Conservation (phyloP, 2,329 filamentous ascomycete species). For the Annulohypoxylon truncatum region DNA sequence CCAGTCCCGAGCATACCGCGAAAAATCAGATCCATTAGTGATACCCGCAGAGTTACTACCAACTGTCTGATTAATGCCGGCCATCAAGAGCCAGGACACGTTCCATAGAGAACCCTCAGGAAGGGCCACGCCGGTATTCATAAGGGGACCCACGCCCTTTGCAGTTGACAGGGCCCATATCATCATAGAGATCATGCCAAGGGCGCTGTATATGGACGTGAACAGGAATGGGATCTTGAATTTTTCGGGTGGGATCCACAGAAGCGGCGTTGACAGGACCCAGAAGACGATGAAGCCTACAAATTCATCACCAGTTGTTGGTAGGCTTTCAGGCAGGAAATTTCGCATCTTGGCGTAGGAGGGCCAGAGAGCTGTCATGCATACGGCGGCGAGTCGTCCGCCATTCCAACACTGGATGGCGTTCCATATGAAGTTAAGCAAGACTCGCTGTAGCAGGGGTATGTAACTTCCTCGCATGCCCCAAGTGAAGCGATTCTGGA, state of each 20-base stretch:
- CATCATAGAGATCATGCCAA: slow-evolving; percentile 61
- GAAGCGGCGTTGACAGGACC: slow-evolving; percentile 60
- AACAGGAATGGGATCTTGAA: slow-evolving; percentile 61
- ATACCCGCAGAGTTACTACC: slow-evolving; percentile 54
- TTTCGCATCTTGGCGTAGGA: slow-evolving; percentile 58
- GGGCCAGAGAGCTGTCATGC: slow-evolving; percentile 60
- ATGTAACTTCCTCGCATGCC: slow-evolving; percentile 62
- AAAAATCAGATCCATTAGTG: slow-evolving; percentile 55
- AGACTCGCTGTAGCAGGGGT: slow-evolving; percentile 58
- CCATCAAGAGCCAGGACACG: slow-evolving; percentile 59
- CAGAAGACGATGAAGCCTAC: slow-evolving; percentile 65
- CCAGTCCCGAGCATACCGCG: slow-evolving; percentile 54
- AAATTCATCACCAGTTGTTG: slow-evolving; percentile 56
- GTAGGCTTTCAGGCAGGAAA: slow-evolving; percentile 55
- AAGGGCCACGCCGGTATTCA: slow-evolving; percentile 52
- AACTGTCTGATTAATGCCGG: slow-evolving; percentile 57
- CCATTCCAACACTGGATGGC: slow-evolving; percentile 58
- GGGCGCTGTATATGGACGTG: slow-evolving; percentile 56
- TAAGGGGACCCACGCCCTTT: slow-evolving; percentile 58
- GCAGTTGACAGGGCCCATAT: slow-evolving; percentile 60
- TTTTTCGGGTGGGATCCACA: slow-evolving; percentile 62
- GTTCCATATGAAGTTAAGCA: slow-evolving; percentile 64
- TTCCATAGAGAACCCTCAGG: slow-evolving; percentile 53
- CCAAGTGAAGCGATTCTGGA: slow-evolving; percentile 63
- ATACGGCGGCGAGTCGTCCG: slow-evolving; percentile 50